phyloP scores from a whole-genome alignment of 257 asterid species.

The Echites panduratus region DNA sequence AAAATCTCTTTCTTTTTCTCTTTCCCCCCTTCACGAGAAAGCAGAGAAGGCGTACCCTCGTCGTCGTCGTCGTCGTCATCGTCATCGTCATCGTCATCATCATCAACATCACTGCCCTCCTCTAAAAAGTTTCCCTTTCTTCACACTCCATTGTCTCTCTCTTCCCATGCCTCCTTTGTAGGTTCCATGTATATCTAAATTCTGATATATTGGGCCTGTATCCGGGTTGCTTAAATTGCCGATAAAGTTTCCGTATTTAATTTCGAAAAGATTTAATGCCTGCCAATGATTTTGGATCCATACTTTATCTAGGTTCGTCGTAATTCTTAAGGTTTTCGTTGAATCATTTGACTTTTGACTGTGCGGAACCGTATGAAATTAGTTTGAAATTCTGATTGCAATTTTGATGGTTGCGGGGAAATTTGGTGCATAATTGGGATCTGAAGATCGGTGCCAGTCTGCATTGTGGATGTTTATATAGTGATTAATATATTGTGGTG shows the following conservation, averaged over 20 bases:
- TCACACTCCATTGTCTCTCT: constrained; percentile 9
- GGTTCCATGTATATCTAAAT: not conserved
- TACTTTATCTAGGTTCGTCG: constrained; percentile 10
- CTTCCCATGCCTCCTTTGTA: too few relatives aligned
- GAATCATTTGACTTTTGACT: constrained; percentile 8
- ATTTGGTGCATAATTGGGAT: constrained; percentile 33
- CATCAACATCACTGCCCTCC: constrained; percentile 7
- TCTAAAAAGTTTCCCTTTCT: not conserved
- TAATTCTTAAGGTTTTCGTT: not conserved
- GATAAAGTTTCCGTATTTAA: constrained; percentile 5
- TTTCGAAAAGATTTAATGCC: not conserved
- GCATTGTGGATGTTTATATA: constrained; percentile 14
- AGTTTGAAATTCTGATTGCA: not conserved
- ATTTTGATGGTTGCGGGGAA: not conserved
- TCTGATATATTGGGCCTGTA: not conserved
- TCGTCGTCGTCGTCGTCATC: too few relatives aligned
- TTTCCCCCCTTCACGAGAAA: constrained; percentile 19
- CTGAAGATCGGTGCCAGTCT: constrained; percentile 29
- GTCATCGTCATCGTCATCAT: not conserved
- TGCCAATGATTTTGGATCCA: constrained; percentile 19
- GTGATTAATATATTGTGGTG: not conserved
- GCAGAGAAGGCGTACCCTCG: constrained; percentile 12
- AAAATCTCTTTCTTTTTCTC: constrained; percentile 9
- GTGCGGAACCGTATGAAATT: not conserved
- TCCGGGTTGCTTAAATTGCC: constrained; percentile 5